Percentiles rank a stretch among this genome's conserved stretches.
These are phyloP conservation scores for Pyricularia grisea DNA, from an alignment of 2,329 filamentous ascomycete genomes.

Conservation along the genomic window DNA sequence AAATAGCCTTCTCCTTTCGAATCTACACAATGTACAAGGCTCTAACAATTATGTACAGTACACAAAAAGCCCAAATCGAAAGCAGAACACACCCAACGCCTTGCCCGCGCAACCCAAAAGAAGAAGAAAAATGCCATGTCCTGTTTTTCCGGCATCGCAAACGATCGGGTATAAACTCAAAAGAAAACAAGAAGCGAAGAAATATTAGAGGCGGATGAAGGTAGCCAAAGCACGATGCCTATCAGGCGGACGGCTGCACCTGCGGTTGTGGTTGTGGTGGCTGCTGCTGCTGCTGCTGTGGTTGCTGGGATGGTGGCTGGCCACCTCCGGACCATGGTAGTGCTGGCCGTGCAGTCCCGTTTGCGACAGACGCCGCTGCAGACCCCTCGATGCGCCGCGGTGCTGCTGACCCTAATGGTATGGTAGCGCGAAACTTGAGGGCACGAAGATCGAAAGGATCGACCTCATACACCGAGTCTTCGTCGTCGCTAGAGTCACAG, in stretches of 20 bases:
- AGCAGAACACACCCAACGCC: neutral
- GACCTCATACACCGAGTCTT: constrained; percentile 62
- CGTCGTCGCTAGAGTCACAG: constrained; percentile 65
- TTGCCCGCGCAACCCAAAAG: neutral
- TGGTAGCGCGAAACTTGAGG: constrained; percentile 51
- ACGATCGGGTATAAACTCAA: neutral
- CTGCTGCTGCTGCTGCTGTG: constrained; percentile 7
- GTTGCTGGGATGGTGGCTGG: neutral
- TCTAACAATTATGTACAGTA: constrained; percentile 1
- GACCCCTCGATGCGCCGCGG: neutral
- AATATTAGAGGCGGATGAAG: neutral
- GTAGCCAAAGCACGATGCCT: neutral
- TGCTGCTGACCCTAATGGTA: constrained; percentile 27
- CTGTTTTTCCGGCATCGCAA: neutral
- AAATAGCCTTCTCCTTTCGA: neutral
- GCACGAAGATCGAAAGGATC: constrained; percentile 59
- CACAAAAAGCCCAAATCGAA: constrained; percentile 1
- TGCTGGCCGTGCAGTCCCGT: constrained; percentile 8
- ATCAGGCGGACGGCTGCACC: constrained; percentile 8
- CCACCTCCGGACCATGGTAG: constrained; percentile 11
- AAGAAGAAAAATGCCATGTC: neutral
- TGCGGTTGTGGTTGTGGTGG: constrained; percentile 16
- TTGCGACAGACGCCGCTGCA: neutral
- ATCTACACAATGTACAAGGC: neutral
- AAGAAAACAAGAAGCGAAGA: constrained; percentile 1